Evolutionary conservation across 202 grass and related monocot species (phyloP), one percentile per base, ranked within the genome.

Genomic region (Saccharum hybrid): DNA sequence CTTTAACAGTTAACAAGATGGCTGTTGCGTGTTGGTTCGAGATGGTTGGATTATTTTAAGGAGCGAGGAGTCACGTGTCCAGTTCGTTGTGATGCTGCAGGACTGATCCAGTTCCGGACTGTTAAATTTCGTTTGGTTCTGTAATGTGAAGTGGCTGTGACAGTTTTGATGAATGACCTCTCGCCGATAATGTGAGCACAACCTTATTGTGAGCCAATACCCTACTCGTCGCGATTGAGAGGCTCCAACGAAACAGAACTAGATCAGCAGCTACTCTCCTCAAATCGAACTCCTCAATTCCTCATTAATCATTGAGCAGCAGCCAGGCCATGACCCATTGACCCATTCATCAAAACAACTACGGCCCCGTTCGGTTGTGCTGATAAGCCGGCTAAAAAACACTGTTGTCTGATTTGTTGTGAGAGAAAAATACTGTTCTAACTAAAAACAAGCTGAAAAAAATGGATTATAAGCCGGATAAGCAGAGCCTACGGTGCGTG

Each of bases 21-120:
- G 16, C 63, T 1, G 52, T n/a, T 56, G 18, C 52, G 18, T 60
- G 72, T 62, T 72, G 78, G 37, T 82, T 86, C 59, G 39, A 78
- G 15, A 46, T 7, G 15, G 28, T 73, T 66, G 36, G 26, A 72
- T 60, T 38, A 30, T 81, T 74, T 37, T n/a, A 31, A 51, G 1
- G 18, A 15, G 11, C 7, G 49, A 36, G 6, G 21, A 81, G 34
- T 19, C 48, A 10, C 40, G 10, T 64, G 9, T 72, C 68, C 30
- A 49, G 7, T 54, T 57, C 13, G 0, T 56, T 13, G 43, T 14
- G 43, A 66, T 30, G 43, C 15, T 6, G 41, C 60, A 31, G 2
- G 36, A 43, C 6, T 45, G 15, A 37, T 68, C 14, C 14, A 18
- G 2, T 8, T 38, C 14, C 31, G 39, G 36, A 31, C 1, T 62